Percentiles rank a stretch among this genome's conserved stretches.
phyloP scores from a whole-genome alignment of 176 grass and related monocot genomes.

The Rhynchospora breviuscula region DNA sequence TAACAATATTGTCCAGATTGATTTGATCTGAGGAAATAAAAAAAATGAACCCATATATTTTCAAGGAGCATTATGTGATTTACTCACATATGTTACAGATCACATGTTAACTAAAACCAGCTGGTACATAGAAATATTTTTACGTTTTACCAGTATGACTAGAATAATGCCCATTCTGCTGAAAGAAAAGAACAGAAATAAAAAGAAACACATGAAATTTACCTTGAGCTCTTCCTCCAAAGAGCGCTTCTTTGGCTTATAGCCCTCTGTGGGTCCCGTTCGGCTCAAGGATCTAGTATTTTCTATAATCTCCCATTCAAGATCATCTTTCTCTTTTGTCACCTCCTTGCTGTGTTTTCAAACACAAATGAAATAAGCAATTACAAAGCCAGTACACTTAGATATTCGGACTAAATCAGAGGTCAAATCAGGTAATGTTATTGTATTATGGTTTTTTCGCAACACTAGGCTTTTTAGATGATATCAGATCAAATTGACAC shows the following conservation, averaged over 20 bases:
- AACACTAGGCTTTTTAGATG: neutral
- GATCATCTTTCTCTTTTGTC: conserved; percentile 87
- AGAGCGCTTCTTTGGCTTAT: conserved; percentile 74
- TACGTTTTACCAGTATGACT: neutral
- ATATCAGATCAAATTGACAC: neutral
- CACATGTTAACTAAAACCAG: neutral
- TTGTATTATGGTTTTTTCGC: neutral
- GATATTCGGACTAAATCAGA: neutral
- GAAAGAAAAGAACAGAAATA: neutral
- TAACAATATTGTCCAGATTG: neutral
- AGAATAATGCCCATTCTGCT: neutral
- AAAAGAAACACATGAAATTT: neutral
- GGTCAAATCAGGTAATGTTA: neutral
- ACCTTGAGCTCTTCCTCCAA: conserved; percentile 89
- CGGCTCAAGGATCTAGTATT: conserved; percentile 66
- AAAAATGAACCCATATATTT: neutral
- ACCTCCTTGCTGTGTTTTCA: conserved; percentile 71
- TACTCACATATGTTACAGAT: neutral
- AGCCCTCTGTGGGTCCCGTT: conserved; percentile 63
- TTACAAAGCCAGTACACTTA: neutral
- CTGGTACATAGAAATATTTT: neutral
- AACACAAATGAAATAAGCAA: conserved; percentile 22
- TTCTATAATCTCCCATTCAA: conserved; percentile 91
- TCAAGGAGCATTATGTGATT: neutral
- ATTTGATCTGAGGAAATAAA: neutral